Evolutionary conservation across 176 grass and related monocot species (phyloP).

Genomic region (Carex kokanica): DNA sequence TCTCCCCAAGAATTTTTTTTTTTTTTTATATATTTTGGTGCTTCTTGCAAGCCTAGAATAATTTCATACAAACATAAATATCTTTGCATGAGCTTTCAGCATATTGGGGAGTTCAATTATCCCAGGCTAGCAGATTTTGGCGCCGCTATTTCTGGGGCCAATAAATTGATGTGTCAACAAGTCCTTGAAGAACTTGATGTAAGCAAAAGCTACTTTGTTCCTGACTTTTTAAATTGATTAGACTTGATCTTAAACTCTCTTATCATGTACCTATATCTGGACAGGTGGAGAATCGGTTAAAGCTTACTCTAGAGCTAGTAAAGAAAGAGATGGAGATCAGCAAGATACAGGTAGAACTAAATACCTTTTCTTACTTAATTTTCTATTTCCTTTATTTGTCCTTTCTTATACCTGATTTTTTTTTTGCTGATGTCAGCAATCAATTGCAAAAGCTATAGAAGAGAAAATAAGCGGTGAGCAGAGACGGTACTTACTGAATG

Average conservation of each 20-base stretch:
- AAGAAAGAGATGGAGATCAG: slow-evolving; percentile 99
- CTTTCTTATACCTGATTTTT: not conserved
- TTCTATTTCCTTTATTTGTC: slow-evolving; percentile 19
- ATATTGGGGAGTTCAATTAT: slow-evolving; percentile 86
- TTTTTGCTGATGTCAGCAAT: slow-evolving; percentile 56
- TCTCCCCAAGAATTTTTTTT: not conserved
- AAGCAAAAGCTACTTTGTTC: slow-evolving; percentile 33
- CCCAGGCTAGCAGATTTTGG: slow-evolving; percentile 86
- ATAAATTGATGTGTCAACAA: slow-evolving; percentile 87
- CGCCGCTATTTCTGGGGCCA: slow-evolving; percentile 95
- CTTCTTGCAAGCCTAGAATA: not conserved
- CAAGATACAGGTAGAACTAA: slow-evolving; percentile 70
- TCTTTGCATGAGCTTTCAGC: slow-evolving; percentile 40
- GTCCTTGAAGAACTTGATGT: slow-evolving; percentile 97
- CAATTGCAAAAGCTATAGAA: slow-evolving; percentile 99
- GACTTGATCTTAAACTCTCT: not conserved
- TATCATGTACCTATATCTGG: slow-evolving; percentile 35
- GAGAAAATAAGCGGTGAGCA: slow-evolving; percentile 99
- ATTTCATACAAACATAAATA: not conserved
- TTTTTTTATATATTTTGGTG: not conserved
- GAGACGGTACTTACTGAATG: slow-evolving; percentile 90
- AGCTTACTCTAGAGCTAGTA: slow-evolving; percentile 84
- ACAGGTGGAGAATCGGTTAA: slow-evolving; percentile 94
- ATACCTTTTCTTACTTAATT: slow-evolving; percentile 14
- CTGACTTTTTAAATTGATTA: not conserved